Evolutionary conservation across 2,329 filamentous ascomycete genomes (phyloP).

Genomic region (Metarhizium anisopliae): DNA sequence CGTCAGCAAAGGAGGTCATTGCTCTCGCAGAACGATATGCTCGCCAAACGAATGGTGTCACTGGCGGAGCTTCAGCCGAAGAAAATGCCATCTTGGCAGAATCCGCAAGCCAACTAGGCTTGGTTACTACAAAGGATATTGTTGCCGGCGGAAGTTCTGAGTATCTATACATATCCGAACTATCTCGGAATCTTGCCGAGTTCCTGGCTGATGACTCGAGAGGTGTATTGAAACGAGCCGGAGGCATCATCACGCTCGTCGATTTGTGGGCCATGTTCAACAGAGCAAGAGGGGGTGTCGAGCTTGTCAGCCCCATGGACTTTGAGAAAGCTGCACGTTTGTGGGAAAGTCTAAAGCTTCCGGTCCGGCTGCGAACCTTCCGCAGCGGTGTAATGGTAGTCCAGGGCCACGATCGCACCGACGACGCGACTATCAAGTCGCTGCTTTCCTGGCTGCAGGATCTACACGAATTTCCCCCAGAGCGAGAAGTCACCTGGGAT

Average conservation of each 20-base stretch:
- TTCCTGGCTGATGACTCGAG: conserved; percentile 79
- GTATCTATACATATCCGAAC: conserved; percentile 79
- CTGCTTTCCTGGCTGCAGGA: conserved; percentile 70
- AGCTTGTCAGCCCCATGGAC: conserved; percentile 83
- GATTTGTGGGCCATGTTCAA: conserved; percentile 96
- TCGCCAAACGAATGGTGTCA: conserved; percentile 51
- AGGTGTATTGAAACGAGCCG: conserved; percentile 68
- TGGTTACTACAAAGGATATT: conserved; percentile 94
- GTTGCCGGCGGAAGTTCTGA: conserved; percentile 68
- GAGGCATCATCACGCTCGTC: conserved; percentile 81
- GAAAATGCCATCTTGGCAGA: conserved; percentile 69
- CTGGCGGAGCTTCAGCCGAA: conserved; percentile 55
- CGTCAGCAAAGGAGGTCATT: conserved; percentile 91
- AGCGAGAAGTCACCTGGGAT: conserved; percentile 62
- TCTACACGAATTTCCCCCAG: conserved; percentile 56
- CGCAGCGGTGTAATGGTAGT: conserved; percentile 92
- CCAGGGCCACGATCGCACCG: conserved; percentile 77
- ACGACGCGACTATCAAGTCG: conserved; percentile 77
- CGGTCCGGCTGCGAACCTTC: conserved; percentile 79
- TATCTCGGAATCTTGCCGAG: conserved; percentile 77
- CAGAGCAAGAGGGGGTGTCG: conserved; percentile 81
- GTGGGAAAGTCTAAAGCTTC: conserved; percentile 82
- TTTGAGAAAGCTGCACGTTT: conserved; percentile 82
- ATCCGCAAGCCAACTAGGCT: conserved; percentile 68
- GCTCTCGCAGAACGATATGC: conserved; percentile 85